Conservation (phyloP, 1,284 basidiomycete species). For the Waitea zeae region DNA sequence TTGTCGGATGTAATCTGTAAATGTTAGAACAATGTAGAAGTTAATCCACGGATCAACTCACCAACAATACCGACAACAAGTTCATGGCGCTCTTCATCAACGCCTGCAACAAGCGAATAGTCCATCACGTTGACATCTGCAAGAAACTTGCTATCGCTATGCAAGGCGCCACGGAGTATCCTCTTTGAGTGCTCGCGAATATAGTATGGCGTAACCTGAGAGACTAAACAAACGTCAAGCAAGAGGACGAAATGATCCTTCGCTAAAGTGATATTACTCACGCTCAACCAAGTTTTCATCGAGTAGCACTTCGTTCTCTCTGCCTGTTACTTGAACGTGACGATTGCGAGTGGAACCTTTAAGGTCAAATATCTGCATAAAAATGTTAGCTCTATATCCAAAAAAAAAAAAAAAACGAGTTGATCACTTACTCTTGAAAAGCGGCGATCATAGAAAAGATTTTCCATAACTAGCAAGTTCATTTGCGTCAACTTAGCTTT, state of each 20-base stretch:
- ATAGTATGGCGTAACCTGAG: constrained; percentile 73
- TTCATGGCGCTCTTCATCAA: constrained; percentile 71
- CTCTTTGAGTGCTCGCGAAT: constrained; percentile 92
- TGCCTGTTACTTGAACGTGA: constrained; percentile 80
- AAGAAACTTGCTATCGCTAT: constrained; percentile 90
- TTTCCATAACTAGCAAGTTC: constrained; percentile 97
- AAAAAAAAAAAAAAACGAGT: background rate
- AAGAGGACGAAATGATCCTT: too few species aligned
- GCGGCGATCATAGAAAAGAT: constrained; percentile 83
- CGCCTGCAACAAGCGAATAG: constrained; percentile 91
- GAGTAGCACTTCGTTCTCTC: constrained; percentile 83
- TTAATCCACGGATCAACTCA: too few species aligned
- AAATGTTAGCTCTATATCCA: constrained; percentile 1
- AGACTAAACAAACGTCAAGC: too few species aligned
- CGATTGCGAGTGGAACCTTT: constrained; percentile 89
- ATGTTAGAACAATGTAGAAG: too few species aligned
- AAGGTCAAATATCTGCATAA: constrained; percentile 73
- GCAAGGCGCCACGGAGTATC: constrained; percentile 78
- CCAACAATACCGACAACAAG: constrained; percentile 94
- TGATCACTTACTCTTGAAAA: constrained; percentile 69
- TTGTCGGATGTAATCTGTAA: constrained; percentile 76
- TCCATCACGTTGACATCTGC: constrained; percentile 98
- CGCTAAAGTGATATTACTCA: too few species aligned
- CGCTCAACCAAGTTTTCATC: constrained; percentile 87
- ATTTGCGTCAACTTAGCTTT: constrained; percentile 76